Conservation (phyloP, 2,329 filamentous ascomycete species). For the Sporothrix brasiliensis region DNA sequence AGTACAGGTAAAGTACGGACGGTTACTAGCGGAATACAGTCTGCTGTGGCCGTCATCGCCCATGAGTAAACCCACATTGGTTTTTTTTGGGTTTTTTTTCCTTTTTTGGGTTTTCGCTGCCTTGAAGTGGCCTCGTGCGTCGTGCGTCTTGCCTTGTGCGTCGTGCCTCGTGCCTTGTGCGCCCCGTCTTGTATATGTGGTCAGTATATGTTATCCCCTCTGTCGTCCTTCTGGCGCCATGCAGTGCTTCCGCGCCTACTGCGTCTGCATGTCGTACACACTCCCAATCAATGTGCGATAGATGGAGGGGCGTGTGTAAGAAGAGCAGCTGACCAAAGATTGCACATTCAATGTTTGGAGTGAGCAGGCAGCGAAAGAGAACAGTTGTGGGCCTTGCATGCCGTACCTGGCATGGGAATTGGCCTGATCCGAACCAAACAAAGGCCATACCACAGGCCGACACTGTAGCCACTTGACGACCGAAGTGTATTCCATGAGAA, state of each 20-base stretch:
- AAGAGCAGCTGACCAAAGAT: neutral
- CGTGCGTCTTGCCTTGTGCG: neutral
- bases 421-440: neutral
- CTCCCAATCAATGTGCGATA: slow-evolving; percentile 15
- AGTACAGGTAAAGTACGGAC: neutral
- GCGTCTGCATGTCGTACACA: neutral
- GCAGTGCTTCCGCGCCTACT: slow-evolving; percentile 9
- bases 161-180: slow-evolving; percentile 12
- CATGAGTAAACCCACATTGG: neutral
- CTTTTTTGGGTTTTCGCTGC: neutral
- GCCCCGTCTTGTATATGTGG: neutral
- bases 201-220: neutral
- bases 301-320: slow-evolving; percentile 8
- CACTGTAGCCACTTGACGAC: slow-evolving; percentile 10
- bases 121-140: neutral
- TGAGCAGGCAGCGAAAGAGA: neutral
- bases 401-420: slow-evolving; percentile 17
- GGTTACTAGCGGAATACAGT: neutral
- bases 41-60: neutral
- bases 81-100: neutral
- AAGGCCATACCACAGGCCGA: neutral
- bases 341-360: neutral
- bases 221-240: slow-evolving; percentile 20
- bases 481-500: slow-evolving; percentile 4
- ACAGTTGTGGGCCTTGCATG: slow-evolving; percentile 15